Evolutionary conservation across 2,329 filamentous ascomycete species (phyloP).

Genomic region (Sclerotinia sclerotiorum): DNA sequence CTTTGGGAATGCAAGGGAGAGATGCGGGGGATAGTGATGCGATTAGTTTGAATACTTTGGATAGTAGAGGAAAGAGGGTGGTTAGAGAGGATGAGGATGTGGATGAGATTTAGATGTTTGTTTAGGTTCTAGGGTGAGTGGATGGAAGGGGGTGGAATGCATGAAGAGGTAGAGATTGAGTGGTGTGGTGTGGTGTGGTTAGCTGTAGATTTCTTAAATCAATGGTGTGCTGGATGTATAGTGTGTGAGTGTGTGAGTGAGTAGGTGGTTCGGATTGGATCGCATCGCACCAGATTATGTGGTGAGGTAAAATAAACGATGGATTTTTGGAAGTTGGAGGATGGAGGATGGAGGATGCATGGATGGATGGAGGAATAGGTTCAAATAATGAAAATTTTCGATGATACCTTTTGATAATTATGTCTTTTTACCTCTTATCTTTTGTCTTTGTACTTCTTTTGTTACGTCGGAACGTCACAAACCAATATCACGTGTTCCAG

Average conservation of each 20-base stretch:
- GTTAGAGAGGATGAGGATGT: constrained; percentile 55
- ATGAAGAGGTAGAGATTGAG: background rate
- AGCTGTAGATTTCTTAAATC: background rate
- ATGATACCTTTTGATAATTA: background rate
- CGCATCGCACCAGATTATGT: too few species aligned
- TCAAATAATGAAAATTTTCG: background rate
- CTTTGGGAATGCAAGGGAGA: constrained; percentile 66
- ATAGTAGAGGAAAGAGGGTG: constrained; percentile 58
- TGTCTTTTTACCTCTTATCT: background rate
- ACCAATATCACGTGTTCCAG: too few species aligned
- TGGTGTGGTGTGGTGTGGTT: background rate
- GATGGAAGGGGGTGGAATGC: too few species aligned
- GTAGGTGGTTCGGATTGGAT: background rate
- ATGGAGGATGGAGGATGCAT: too few species aligned
- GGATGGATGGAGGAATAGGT: too few species aligned
- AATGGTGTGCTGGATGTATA: background rate
- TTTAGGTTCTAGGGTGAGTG: background rate
- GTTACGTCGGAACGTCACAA: too few species aligned
- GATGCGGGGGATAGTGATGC: constrained; percentile 47
- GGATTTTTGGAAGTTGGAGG: background rate
- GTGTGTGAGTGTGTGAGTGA: background rate
- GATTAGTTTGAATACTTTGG: constrained; percentile 60
- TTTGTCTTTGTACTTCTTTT: too few species aligned
- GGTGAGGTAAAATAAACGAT: background rate
- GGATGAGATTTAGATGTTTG: constrained; percentile 34